phyloP scores from a whole-genome alignment of 1,284 basidiomycete species.

The Athelia psychrophila region DNA sequence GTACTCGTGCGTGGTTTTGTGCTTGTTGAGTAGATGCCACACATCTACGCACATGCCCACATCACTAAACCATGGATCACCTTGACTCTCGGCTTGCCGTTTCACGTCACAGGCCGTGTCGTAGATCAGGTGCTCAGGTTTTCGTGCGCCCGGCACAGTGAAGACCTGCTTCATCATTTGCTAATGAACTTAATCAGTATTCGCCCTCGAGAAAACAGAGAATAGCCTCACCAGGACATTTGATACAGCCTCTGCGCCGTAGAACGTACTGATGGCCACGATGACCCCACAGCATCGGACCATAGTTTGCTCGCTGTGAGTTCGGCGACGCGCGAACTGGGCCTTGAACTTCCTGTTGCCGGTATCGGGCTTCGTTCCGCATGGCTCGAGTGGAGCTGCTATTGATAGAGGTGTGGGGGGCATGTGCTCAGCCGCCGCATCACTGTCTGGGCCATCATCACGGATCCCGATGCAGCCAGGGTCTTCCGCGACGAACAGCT shows the following conservation, averaged over 20 bases:
- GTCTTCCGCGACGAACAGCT: too few relatives aligned
- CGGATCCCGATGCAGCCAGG: too few relatives aligned
- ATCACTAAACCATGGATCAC: conserved; percentile 15
- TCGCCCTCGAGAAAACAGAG: neutral
- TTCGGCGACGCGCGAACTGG: conserved; percentile 22
- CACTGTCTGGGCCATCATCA: too few relatives aligned
- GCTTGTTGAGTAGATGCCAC: conserved; percentile 40
- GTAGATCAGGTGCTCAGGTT: conserved; percentile 29
- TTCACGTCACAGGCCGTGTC: conserved; percentile 35
- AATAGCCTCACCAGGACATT: conserved; percentile 17
- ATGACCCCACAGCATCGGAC: conserved; percentile 30
- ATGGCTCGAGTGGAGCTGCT: conserved; percentile 5
- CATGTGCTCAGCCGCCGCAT: too few relatives aligned
- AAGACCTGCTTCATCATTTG: neutral
- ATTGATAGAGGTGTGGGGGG: too few relatives aligned
- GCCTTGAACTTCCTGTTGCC: conserved; percentile 22
- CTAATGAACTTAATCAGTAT: neutral
- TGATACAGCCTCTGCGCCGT: conserved; percentile 25
- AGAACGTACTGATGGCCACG: conserved; percentile 25
- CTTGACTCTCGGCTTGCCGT: conserved; percentile 8
- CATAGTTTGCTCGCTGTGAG: conserved; percentile 32
- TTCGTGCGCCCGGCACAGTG: too few relatives aligned
- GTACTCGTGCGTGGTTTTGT: conserved; percentile 29
- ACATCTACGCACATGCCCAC: conserved; percentile 33
- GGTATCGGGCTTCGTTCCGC: conserved; percentile 17